Evolutionary conservation across 2,329 filamentous ascomycete species (phyloP).

Genomic region (Coniosporium tulheliwenetii): DNA sequence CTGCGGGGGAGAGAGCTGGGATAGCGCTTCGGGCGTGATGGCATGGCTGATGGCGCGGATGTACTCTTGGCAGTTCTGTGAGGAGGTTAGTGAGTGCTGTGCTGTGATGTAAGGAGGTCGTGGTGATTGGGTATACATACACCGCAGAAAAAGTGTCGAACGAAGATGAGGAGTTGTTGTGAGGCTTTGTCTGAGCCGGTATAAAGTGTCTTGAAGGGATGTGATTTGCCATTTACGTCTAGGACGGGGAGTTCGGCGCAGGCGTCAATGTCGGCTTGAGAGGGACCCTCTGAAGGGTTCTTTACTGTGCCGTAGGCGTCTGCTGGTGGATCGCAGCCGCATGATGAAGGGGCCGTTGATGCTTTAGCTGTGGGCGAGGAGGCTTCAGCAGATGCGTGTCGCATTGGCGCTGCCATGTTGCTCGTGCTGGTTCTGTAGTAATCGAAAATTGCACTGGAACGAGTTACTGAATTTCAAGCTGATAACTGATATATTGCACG

Average conservation of each 20-base stretch:
- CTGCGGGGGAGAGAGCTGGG: slow-evolving; percentile 38
- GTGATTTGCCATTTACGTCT: slow-evolving; percentile 11
- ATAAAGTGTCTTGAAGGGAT: slow-evolving; percentile 12
- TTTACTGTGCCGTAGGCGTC: no score
- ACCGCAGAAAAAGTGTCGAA: slow-evolving; percentile 69
- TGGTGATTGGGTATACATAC: slow-evolving; percentile 32
- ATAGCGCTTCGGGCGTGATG: slow-evolving; percentile 30
- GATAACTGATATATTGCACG: no score
- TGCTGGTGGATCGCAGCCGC: no score
- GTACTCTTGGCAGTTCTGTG: slow-evolving; percentile 62
- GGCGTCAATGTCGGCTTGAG: not conserved
- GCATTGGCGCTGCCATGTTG: no score
- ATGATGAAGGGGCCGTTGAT: no score
- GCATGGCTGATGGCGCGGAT: slow-evolving; percentile 44
- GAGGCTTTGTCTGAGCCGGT: slow-evolving; percentile 15
- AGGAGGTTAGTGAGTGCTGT: slow-evolving; percentile 5
- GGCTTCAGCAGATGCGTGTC: no score
- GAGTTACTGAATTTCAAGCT: no score
- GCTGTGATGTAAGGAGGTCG: not conserved
- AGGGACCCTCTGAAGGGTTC: not conserved
- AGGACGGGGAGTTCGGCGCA: slow-evolving; percentile 8
- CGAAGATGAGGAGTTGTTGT: slow-evolving; percentile 53
- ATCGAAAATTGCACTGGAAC: no score
- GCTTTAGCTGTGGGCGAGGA: no score
- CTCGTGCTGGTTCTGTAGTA: no score